Conservation (phyloP, 345 rosid species). For the Brassica rapa region DNA sequence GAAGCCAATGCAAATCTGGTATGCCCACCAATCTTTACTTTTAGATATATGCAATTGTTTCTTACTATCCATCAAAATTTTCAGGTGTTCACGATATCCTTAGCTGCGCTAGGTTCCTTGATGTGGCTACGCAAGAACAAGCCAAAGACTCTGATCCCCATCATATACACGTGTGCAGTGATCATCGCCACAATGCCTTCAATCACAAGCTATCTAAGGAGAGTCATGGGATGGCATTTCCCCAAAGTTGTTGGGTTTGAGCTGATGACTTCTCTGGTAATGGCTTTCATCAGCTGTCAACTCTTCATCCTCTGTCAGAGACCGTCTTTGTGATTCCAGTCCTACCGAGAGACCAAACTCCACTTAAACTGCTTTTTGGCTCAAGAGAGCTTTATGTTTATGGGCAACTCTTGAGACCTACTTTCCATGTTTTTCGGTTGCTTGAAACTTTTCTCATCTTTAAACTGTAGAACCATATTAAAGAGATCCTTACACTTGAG, state of each 20-base stretch:
- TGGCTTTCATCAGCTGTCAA: slow-evolving; percentile 94
- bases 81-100: slow-evolving; percentile 87
- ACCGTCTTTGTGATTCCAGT: slow-evolving; percentile 59
- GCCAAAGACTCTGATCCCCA: slow-evolving; percentile 82
- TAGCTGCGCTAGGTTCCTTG: slow-evolving; percentile 93
- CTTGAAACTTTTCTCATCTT: not conserved
- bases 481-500: not conserved
- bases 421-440: slow-evolving; percentile 4
- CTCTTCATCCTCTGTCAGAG: slow-evolving; percentile 89
- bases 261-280: slow-evolving; percentile 70
- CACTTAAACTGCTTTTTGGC: slow-evolving; percentile 20
- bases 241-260: slow-evolving; percentile 91
- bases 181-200: slow-evolving; percentile 97
- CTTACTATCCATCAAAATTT: slow-evolving; percentile 9
- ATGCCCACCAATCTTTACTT: slow-evolving; percentile 8
- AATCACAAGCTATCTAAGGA: slow-evolving; percentile 82
- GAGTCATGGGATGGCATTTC: slow-evolving; percentile 90
- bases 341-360: slow-evolving; percentile 24
- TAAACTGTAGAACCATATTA: not conserved
- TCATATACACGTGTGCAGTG: slow-evolving; percentile 82
- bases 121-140: slow-evolving; percentile 99
- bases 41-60: not conserved
- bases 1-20: slow-evolving; percentile 99
- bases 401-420: slow-evolving; percentile 13
- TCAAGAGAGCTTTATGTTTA: slow-evolving; percentile 4